Conservation (phyloP, 441 rosid species). For the Eruca vesicaria region DNA sequence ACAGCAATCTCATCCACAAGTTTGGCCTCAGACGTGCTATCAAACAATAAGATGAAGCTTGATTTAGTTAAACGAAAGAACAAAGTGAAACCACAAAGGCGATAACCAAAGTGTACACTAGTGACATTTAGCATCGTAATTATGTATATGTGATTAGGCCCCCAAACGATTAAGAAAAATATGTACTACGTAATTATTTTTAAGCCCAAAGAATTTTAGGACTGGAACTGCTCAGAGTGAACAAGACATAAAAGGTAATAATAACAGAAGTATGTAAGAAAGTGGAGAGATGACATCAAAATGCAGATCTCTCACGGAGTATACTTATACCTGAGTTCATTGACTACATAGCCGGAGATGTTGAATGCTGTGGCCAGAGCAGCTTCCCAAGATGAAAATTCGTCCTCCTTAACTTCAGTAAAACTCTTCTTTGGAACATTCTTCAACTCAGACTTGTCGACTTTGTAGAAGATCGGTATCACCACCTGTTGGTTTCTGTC, state of each 20-base stretch:
- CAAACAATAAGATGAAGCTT: constrained; percentile 3
- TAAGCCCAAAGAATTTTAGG: too few species aligned
- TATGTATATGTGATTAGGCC: too few species aligned
- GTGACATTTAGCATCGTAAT: too few species aligned
- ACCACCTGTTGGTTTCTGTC: constrained; percentile 10
- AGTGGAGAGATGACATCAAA: neutral
- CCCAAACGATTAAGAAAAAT: too few species aligned
- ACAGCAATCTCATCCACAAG: constrained; percentile 38
- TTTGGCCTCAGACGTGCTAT: constrained; percentile 38
- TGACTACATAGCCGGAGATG: constrained; percentile 21
- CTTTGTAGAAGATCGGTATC: constrained; percentile 32
- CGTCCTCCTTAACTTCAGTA: constrained; percentile 8
- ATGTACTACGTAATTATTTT: too few species aligned
- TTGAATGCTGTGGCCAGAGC: constrained; percentile 25
- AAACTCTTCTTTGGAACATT: constrained; percentile 16
- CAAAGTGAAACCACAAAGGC: neutral
- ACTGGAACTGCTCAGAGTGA: too few species aligned
- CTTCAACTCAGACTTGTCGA: constrained; percentile 13
- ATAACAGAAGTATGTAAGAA: neutral
- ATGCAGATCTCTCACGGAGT: too few species aligned
- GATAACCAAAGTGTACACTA: neutral
- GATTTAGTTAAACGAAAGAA: too few species aligned
- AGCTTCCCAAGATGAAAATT: constrained; percentile 18
- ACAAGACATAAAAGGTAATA: neutral
- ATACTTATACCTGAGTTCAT: constrained; percentile 13